Evolutionary conservation across 2,329 filamentous ascomycete species (phyloP).

Genomic region (Alternaria arbusti): DNA sequence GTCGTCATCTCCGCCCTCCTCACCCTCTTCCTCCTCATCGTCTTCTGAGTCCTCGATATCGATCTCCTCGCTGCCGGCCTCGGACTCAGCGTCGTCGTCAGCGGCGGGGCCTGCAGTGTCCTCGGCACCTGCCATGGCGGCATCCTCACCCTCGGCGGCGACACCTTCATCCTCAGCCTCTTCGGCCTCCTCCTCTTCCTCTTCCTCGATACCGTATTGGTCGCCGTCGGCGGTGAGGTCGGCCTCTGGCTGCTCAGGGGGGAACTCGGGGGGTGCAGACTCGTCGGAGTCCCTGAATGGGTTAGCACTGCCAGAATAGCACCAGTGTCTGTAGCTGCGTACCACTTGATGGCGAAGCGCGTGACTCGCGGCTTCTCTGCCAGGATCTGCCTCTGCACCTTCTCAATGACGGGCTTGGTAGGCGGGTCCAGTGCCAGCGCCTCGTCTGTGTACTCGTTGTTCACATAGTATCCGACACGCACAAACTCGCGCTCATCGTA

Average conservation of each 20-base stretch:
- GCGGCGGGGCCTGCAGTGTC: constrained; percentile 57
- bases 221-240: constrained; percentile 84
- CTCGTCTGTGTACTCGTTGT: constrained; percentile 97
- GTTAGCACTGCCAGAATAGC: constrained; percentile 22
- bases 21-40: constrained; percentile 71
- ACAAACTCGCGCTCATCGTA: constrained; percentile 98
- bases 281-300: constrained; percentile 90
- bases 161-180: constrained; percentile 60
- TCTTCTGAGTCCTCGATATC: constrained; percentile 79
- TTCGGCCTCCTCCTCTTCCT: constrained; percentile 70
- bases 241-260: constrained; percentile 95
- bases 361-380: constrained; percentile 98
- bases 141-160: constrained; percentile 64
- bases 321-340: constrained; percentile 39
- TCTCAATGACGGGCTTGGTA: constrained; percentile 89
- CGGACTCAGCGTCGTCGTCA: constrained; percentile 72
- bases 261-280: constrained; percentile 92
- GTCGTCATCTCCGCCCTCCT: constrained; percentile 61
- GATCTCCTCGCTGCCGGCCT: constrained; percentile 79
- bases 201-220: constrained; percentile 83
- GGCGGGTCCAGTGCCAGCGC: constrained; percentile 89
- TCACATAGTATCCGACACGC: constrained; percentile 98
- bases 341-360: constrained; percentile 99
- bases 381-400: constrained; percentile 88
- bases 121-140: constrained; percentile 77